Conservation (phyloP, 352 stramenopile species). For the Phytophthora ohioensis region DNA sequence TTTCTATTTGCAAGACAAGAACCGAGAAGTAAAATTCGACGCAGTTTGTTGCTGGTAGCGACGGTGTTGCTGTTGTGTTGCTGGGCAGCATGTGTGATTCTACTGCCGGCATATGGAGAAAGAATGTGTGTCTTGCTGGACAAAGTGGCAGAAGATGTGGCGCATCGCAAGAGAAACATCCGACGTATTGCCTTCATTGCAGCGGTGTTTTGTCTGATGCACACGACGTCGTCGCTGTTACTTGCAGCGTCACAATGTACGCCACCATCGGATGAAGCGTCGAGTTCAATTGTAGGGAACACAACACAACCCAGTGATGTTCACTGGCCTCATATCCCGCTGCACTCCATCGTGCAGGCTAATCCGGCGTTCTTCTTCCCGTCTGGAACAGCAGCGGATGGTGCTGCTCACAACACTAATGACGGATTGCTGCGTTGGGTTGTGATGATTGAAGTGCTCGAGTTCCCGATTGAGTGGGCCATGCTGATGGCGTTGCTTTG, state of each 20-base stretch:
- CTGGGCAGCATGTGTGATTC: slow-evolving; percentile 57
- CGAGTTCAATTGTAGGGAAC: slow-evolving; percentile 27
- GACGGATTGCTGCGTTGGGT: slow-evolving; percentile 58
- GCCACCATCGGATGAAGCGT: slow-evolving; percentile 23
- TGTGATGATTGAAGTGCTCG: slow-evolving; percentile 65
- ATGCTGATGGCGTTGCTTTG: slow-evolving; percentile 68
- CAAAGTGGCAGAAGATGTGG: slow-evolving; percentile 62
- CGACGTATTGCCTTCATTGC: slow-evolving; percentile 66
- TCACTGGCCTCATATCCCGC: slow-evolving; percentile 45
- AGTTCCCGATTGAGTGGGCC: slow-evolving; percentile 70
- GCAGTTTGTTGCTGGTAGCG: slow-evolving; percentile 57
- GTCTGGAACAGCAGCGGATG: slow-evolving; percentile 26
- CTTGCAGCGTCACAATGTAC: slow-evolving; percentile 56
- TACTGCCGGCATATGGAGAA: slow-evolving; percentile 61
- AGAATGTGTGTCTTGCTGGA: slow-evolving; percentile 65
- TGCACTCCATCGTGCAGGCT: slow-evolving; percentile 57
- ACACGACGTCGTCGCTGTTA: slow-evolving; percentile 53
- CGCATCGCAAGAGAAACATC: slow-evolving; percentile 63
- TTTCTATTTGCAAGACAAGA: slow-evolving; percentile 51
- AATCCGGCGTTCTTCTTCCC: slow-evolving; percentile 79
- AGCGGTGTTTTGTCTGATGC: slow-evolving; percentile 65
- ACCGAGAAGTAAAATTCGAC: slow-evolving; percentile 39
- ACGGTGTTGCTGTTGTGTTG: slow-evolving; percentile 57
- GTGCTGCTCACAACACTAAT: slow-evolving; percentile 23
- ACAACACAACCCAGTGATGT: slow-evolving; percentile 21